Evolutionary conservation across 2,329 filamentous ascomycete genomes (phyloP).

Genomic region (Curvularia spicifera): DNA sequence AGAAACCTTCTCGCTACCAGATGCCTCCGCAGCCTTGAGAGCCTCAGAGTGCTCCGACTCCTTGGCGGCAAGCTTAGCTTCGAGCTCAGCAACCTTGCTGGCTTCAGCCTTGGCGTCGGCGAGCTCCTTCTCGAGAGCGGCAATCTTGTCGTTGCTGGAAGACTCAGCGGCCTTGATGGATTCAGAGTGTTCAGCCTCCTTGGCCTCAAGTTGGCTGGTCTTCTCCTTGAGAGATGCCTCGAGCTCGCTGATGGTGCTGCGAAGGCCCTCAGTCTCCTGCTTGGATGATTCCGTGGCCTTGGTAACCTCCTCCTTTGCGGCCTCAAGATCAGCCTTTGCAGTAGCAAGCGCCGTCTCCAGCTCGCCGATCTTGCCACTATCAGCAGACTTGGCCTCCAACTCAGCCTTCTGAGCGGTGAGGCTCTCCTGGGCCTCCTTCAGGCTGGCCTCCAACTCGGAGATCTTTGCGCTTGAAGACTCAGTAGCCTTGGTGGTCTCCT

Average conservation of each 20-base stretch:
- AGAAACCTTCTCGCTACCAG: conserved; percentile 32
- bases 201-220: conserved; percentile 22
- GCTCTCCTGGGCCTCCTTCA: conserved; percentile 33
- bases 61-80: conserved; percentile 33
- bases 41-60: conserved; percentile 34
- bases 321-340: conserved; percentile 19
- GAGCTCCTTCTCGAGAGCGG: conserved; percentile 27
- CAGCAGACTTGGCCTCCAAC: conserved; percentile 22
- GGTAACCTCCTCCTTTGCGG: conserved; percentile 10
- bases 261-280: conserved; percentile 23
- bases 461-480: conserved; percentile 32
- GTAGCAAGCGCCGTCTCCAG: conserved; percentile 27
- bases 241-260: conserved; percentile 28
- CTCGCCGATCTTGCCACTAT: conserved; percentile 28
- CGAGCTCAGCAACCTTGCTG: conserved; percentile 36
- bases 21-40: conserved; percentile 28
- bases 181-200: conserved; percentile 22
- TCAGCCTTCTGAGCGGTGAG: conserved; percentile 35
- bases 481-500: conserved; percentile 23
- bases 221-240: conserved; percentile 29
- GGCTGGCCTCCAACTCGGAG: conserved; percentile 27
- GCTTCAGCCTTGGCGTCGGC: conserved; percentile 31
- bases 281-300: conserved; percentile 27
- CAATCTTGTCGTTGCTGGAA: conserved; percentile 19
- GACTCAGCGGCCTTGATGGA: conserved; percentile 24